phyloP scores from a whole-genome alignment of 495 filamentous ascomycete genomes.

The Daldinia vernicosa region DNA sequence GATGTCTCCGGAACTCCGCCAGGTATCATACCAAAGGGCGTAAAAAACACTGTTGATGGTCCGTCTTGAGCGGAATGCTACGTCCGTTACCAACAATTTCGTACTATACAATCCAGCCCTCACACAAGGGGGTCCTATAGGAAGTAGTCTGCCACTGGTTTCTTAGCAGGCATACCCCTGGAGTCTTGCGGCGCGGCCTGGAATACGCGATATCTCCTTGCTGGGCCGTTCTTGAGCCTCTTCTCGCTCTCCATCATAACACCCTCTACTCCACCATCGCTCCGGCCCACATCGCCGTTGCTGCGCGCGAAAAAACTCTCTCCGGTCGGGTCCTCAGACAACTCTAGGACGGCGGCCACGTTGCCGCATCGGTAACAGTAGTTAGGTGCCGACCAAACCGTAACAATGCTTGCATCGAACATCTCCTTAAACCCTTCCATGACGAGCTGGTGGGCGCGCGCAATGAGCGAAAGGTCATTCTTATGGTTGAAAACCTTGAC shows the following conservation, averaged over 20 bases:
- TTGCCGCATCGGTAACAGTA: conserved; percentile 99
- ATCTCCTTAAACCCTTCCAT: conserved; percentile 99
- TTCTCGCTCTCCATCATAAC: conserved; percentile 56
- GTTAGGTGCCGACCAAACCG: conserved; percentile 96
- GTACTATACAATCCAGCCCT: conserved; percentile 31
- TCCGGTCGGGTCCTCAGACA: conserved; percentile 83
- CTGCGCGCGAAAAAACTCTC: conserved; percentile 78
- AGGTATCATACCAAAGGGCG: conserved; percentile 28
- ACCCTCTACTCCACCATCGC: conserved; percentile 50
- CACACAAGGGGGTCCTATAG: conserved; percentile 55
- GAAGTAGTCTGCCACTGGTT: conserved; percentile 98
- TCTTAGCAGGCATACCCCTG: conserved; percentile 98
- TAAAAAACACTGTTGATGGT: conserved; percentile 14
- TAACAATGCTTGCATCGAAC: conserved; percentile 95
- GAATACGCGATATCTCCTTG: conserved; percentile 92
- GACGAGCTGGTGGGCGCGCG: conserved; percentile 94
- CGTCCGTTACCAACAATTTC: conserved; percentile 8
- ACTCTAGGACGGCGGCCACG: conserved; percentile 92
- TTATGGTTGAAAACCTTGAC: conserved; percentile 94
- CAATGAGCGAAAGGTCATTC: conserved; percentile 91
- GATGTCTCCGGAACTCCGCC: conserved; percentile 21
- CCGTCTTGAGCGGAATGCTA: background rate
- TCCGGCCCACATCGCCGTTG: conserved; percentile 78
- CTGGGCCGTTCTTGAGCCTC: conserved; percentile 70
- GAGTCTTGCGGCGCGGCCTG: conserved; percentile 97